These are phyloP conservation scores for Aspergillus diversus DNA, from an alignment of 495 filamentous ascomycete genomes.

Conservation along the genomic window DNA sequence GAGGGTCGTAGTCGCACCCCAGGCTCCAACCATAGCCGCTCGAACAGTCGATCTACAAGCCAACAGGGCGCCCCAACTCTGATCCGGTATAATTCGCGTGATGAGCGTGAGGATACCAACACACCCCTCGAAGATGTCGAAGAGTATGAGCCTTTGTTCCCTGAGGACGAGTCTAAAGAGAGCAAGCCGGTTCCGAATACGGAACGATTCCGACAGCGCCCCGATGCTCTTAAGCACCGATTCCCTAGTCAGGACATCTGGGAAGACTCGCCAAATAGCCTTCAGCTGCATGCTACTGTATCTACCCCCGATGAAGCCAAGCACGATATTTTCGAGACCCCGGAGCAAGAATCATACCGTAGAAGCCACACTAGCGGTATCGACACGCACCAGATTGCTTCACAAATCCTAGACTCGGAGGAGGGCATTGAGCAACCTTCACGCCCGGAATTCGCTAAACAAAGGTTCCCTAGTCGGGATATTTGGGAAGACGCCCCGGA, in stretches of 20 bases:
- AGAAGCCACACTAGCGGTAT: constrained; percentile 50
- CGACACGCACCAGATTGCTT: constrained; percentile 50
- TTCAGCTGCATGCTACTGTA: constrained; percentile 82
- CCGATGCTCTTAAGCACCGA: constrained; percentile 64
- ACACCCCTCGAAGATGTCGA: constrained; percentile 87
- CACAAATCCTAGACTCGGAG: constrained; percentile 42
- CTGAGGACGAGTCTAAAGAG: constrained; percentile 73
- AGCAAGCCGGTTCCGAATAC: constrained; percentile 57
- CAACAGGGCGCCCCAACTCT: constrained; percentile 54
- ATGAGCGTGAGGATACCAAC: constrained; percentile 55
- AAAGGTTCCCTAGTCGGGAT: constrained; percentile 90
- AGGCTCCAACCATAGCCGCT: constrained; percentile 64
- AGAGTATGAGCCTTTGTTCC: constrained; percentile 94
- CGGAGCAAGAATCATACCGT: constrained; percentile 58
- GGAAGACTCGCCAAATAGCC: constrained; percentile 92
- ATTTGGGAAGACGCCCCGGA: constrained; percentile 97
- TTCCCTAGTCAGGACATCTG: constrained; percentile 96
- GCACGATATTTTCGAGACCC: constrained; percentile 53
- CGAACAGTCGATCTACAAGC: constrained; percentile 72
- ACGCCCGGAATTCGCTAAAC: constrained; percentile 57
- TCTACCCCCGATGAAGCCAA: constrained; percentile 69
- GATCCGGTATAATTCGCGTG: constrained; percentile 54
- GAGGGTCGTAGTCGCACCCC: constrained; percentile 55
- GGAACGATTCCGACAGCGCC: constrained; percentile 64
- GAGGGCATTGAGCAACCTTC: constrained; percentile 43